A percentile compares a stretch with the other conserved stretches of the same genome.
phyloP scores from a whole-genome alignment of 1,284 basidiomycete species.

The Ganoderma sinense region DNA sequence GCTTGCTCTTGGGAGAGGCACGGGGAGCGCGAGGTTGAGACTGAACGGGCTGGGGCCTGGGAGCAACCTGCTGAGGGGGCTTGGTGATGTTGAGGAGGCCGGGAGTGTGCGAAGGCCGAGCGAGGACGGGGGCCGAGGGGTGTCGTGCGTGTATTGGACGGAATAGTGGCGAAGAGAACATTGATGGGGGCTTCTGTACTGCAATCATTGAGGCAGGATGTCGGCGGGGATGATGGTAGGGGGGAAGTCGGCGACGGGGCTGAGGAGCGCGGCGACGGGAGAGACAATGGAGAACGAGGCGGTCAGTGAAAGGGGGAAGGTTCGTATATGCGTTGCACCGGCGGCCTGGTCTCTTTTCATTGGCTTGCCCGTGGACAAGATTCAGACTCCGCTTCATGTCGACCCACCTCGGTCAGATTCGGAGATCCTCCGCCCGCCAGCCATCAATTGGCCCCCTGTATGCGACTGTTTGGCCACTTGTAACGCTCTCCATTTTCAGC shows the following conservation, averaged over 20 bases:
- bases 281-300: conserved; percentile 38
- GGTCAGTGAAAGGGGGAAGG: conserved; percentile 34
- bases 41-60: conserved; percentile 46
- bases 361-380: conserved; percentile 21
- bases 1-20: conserved; percentile 41
- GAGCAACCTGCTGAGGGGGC: conserved; percentile 47
- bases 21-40: conserved; percentile 46
- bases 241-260: conserved; percentile 34
- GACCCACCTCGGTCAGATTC: conserved; percentile 28
- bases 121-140: conserved; percentile 73
- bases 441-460: conserved; percentile 11
- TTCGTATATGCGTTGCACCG: conserved; percentile 31
- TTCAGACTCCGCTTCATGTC: conserved; percentile 30
- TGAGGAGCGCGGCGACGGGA: conserved; percentile 38
- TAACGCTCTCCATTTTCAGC: conserved; percentile 5
- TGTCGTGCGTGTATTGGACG: conserved; percentile 53
- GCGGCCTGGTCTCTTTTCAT: conserved; percentile 31
- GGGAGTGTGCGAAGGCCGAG: conserved; percentile 74
- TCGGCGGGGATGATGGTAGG: conserved; percentile 37
- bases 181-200: conserved; percentile 61
- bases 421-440: conserved; percentile 25
- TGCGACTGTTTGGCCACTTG: conserved; percentile 16
- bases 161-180: conserved; percentile 41
- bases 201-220: conserved; percentile 61
- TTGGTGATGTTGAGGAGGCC: conserved; percentile 75